These are phyloP conservation scores for Umbellularia californica DNA, from an alignment of 164 flowering plant genomes.

Conservation along the genomic window DNA sequence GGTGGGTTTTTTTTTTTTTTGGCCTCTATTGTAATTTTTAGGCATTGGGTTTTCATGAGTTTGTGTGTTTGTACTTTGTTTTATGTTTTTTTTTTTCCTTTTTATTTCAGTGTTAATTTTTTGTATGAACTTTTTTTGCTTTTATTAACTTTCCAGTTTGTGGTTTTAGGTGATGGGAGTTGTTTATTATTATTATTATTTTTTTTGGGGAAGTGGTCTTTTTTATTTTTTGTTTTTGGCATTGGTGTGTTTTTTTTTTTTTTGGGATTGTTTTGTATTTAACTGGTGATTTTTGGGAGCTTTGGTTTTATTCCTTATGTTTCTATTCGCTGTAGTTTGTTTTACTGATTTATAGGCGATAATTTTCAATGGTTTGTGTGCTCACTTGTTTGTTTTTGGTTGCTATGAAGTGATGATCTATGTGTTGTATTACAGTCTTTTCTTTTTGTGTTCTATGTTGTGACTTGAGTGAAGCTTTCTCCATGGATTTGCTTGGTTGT, in stretches of 20 bases:
- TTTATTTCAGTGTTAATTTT: not conserved
- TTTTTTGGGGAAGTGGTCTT: not conserved
- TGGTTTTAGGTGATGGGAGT: not conserved
- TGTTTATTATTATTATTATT: not conserved
- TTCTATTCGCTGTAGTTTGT: not conserved
- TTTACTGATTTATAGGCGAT: not conserved
- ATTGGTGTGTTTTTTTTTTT: not conserved
- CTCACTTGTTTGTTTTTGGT: not conserved
- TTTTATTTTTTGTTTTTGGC: not conserved
- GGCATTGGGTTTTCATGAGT: not conserved
- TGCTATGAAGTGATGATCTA: no score
- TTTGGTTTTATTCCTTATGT: not conserved
- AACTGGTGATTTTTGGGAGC: no score
- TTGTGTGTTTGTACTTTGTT: not conserved
- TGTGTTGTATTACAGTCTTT: no score
- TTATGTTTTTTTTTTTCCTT: not conserved
- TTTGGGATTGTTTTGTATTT: not conserved
- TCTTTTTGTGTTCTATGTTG: no score
- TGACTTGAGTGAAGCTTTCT: constrained; percentile 2
- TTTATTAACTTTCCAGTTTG: no score
- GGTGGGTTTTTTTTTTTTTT: no score
- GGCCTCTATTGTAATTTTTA: no score
- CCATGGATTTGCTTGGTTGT: no score
- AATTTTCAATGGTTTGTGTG: not conserved
- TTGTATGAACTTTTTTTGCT: not conserved